Conservation (phyloP, 1,284 basidiomycete species). For the Boletellus deceptivus region DNA sequence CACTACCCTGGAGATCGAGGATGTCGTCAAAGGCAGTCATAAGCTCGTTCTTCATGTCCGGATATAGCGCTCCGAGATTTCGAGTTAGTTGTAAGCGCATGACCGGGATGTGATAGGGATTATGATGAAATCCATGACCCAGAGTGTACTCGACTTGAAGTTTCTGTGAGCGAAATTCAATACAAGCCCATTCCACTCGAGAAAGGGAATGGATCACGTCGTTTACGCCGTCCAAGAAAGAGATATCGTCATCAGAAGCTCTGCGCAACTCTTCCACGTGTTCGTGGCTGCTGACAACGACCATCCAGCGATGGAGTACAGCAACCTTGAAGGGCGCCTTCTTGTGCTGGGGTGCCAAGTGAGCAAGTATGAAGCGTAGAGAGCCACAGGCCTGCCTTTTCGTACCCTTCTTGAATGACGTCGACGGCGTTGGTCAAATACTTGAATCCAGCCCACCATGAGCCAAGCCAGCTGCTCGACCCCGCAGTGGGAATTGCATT, state of each 20-base stretch:
- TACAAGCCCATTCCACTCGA: not conserved
- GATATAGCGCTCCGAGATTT: conserved; percentile 26
- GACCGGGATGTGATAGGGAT: conserved; percentile 32
- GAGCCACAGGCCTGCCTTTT: conserved; percentile 2
- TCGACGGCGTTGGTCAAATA: conserved; percentile 5
- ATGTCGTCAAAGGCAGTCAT: conserved; percentile 28
- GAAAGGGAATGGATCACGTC: not conserved
- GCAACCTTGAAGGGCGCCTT: conserved; percentile 43
- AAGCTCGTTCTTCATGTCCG: conserved; percentile 37
- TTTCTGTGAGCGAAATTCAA: too few relatives aligned
- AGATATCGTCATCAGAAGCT: conserved; percentile 35
- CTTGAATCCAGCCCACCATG: conserved; percentile 12
- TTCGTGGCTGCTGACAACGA: conserved; percentile 38
- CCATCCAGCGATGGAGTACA: conserved; percentile 37
- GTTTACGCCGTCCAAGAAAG: not conserved
- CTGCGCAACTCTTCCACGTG: conserved; percentile 41
- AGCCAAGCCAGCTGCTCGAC: conserved; percentile 11
- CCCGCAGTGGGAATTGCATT: conserved; percentile 20
- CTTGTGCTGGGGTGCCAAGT: not conserved
- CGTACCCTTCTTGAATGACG: conserved; percentile 17
- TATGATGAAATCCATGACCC: conserved; percentile 20
- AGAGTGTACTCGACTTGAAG: conserved; percentile 7
- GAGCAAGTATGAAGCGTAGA: not conserved
- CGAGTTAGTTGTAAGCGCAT: conserved; percentile 32
- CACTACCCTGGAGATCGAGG: conserved; percentile 15